Base-by-base conservation (phyloP, 768 basidiomycete species). In the Paxillus ammoniavirescens region DNA sequence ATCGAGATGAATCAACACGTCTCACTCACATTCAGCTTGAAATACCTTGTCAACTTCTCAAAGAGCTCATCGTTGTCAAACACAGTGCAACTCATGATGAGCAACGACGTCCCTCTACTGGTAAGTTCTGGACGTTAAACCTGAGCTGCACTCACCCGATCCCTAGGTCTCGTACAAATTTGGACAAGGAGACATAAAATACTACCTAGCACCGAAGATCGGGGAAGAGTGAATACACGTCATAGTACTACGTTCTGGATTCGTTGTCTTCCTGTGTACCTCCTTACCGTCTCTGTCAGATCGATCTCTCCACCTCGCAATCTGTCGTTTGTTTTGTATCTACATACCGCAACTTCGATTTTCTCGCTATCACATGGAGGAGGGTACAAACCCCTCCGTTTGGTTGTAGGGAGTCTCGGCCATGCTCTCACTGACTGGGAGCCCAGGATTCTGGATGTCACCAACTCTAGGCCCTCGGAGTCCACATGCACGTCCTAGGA, bases 121-220 rank as follows among this genome's bases (percentile, higher is more conserved):
- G 91, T 92, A 43, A 67, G 84, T 75, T 6, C 13, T 14, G 8
- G 37, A 36, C 26, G 41, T 42, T 40, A 12, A 5, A 37, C 30
- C 3, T 7, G 23, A 38, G 14, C 0, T 31, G 13, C 5, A 31
- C 17, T 47, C 8, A 48, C 13, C 40, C 49, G 17, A 28, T 42
- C 42, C 35, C 36, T 58, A 93, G 91, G 91, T 94, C 41, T 84
- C 87, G 37, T 98, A 94, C 72, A 84, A 87, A 57, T 98, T 97
- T 63, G 84, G 84, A 42, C 87, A 91, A 65, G 95, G 95, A 1
- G 78, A 81, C 61, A 91, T 98, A 69, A 83, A 88, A 56, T 98
- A 96, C 79, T 98, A 94, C 78, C 82, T 98, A 50, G 95, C 95
- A 42, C 95, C 95, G 21, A 98, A 98, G 77, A 94, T 94, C 56